Base-by-base conservation (phyloP, 495 filamentous ascomycete genomes). In the Annulohypoxylon bovei region DNA sequence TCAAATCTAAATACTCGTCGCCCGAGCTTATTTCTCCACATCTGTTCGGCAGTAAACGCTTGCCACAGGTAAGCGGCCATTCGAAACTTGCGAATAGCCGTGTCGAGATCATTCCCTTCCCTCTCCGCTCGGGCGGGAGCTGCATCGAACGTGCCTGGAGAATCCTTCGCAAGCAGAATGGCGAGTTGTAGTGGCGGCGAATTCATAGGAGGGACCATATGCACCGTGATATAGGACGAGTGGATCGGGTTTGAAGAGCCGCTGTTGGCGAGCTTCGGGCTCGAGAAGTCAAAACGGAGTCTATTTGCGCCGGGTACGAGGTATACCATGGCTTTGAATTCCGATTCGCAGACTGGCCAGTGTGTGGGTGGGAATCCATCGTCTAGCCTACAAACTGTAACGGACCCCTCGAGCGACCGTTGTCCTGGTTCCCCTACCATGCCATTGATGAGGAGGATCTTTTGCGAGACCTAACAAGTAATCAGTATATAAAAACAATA, bases 21-120 rank as follows among this genome's bases (percentile, higher is more conserved):
- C 2, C 93, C 93, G 57, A 97, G 86, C 47, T 88, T 90, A 77
- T 95, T 91, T 63, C 93, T 91, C 77, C 87, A 90, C 94, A 97
- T 97, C 76, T 98, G 93, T 75, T 97, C 93, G 11, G 91, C 92
- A 0, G 94, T 98, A 74, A 95, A 97, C 6, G 93, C 93, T 77
- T 97, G 94, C 94, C 94, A 98, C 2, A 98, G 84, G 76, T 97
- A 96, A 16, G 93, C 94, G 22, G 93, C 90, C 89, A 93, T 96
- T 58, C 93, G 87, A 73, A 92, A 97, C 78, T 97, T 97, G 61
- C 87, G 86, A 68, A 95, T 86, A 0, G 94, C 94, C 11, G 84
- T 88, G 2, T 95, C 91, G 30, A 97, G 73, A 1, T 85, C 87
- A 75, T 95, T 95, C 3, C 92, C 93, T 83, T 97, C 94, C 62